These are phyloP conservation scores for Tolypocladium sp. DNA, from an alignment of 2,329 filamentous ascomycete species.

Conservation along the genomic window DNA sequence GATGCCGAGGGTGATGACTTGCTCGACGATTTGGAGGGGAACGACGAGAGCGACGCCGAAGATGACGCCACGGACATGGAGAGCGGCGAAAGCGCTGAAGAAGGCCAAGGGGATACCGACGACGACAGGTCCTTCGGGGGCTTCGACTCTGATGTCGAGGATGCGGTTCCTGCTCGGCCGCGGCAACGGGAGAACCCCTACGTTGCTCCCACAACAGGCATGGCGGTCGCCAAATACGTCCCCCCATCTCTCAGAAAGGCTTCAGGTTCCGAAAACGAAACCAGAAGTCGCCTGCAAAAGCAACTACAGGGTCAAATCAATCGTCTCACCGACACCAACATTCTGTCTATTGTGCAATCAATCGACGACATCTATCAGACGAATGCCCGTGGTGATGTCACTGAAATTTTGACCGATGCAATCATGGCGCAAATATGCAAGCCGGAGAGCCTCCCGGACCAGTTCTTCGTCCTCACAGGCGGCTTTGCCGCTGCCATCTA, in stretches of 20 bases:
- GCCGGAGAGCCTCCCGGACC: conserved; percentile 69
- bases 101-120: conserved; percentile 8
- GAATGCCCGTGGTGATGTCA: conserved; percentile 82
- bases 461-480: conserved; percentile 82
- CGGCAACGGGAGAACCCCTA: conserved; percentile 77
- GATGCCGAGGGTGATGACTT: not conserved
- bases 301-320: conserved; percentile 87
- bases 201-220: conserved; percentile 54
- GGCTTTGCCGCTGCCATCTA: conserved; percentile 85
- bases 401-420: conserved; percentile 67
- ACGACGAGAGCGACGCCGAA: conserved; percentile 11
- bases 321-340: conserved; percentile 82
- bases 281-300: conserved; percentile 59
- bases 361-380: conserved; percentile 76
- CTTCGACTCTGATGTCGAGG: conserved; percentile 24
- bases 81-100: not conserved
- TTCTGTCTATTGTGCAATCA: conserved; percentile 74
- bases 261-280: conserved; percentile 55
- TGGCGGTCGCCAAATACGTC: conserved; percentile 63
- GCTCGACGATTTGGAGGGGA: conserved; percentile 12
- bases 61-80: not conserved
- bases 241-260: conserved; percentile 72
- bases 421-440: conserved; percentile 74
- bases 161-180: conserved; percentile 25
- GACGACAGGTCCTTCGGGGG: conserved; percentile 29